Evolutionary conservation across 2,329 filamentous ascomycete species (phyloP).

Genomic region (Parastagonospora nodorum): DNA sequence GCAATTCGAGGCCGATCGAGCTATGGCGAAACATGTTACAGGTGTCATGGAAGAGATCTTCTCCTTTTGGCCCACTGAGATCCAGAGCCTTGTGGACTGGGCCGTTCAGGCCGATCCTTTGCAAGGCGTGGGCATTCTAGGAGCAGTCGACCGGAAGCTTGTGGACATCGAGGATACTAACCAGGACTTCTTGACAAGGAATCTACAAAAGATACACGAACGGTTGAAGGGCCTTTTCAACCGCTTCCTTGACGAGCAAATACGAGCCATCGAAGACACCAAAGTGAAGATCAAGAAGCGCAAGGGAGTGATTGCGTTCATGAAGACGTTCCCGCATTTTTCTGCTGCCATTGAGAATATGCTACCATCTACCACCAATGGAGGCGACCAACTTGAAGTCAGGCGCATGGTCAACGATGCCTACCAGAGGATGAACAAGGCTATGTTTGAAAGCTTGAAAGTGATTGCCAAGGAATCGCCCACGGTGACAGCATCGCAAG

Average conservation of each 20-base stretch:
- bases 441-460: constrained; percentile 96
- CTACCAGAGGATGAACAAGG: constrained; percentile 85
- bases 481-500: constrained; percentile 57
- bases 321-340: constrained; percentile 90
- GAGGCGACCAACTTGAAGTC: constrained; percentile 66
- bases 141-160: constrained; percentile 78
- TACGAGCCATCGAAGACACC: constrained; percentile 94
- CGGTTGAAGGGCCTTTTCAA: constrained; percentile 76
- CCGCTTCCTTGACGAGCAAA: constrained; percentile 92
- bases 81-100: constrained; percentile 84
- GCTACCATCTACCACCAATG: constrained; percentile 59
- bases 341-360: constrained; percentile 83
- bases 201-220: constrained; percentile 79
- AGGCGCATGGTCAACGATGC: constrained; percentile 81
- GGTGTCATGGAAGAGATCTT: constrained; percentile 89
- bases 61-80: constrained; percentile 76
- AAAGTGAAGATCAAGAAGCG: constrained; percentile 99
- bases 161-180: constrained; percentile 83
- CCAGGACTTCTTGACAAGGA: constrained; percentile 84
- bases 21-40: constrained; percentile 82
- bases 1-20: constrained; percentile 85
- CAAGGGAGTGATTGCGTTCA: constrained; percentile 94
- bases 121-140: constrained; percentile 89
- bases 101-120: constrained; percentile 78
- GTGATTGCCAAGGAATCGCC: constrained; percentile 82